Base-by-base conservation (phyloP, 1,284 basidiomycete species). In the Cronartium ribicola region DNA sequence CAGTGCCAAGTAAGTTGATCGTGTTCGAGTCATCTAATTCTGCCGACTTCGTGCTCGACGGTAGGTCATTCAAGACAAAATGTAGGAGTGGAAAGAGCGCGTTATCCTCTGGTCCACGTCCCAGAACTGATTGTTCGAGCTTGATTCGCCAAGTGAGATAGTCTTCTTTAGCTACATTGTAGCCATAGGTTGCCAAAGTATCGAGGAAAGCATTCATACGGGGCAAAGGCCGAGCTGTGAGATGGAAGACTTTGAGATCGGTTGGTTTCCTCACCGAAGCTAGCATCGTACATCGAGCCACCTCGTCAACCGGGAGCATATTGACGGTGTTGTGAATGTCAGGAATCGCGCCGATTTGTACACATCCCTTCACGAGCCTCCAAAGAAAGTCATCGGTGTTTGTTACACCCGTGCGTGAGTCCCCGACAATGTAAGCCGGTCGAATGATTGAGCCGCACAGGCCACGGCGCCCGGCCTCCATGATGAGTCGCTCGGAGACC, bases 351-450 rank as follows among this genome's bases (percentile, higher is more conserved):
- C 95, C 95, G 5, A 98, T 88, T 82, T 99, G 96, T 63, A 96
- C 86, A 81, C 94, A 97, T 36, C 96, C 96, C 83, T 98, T 98
- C 81, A 98, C 92, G 81, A 99, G 85, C 22, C 96, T 88, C 94
- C 95, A 98, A 72, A 99, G 87, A 83, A 99, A 99, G 82, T 99
- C 96, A 79, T 99, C 96, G 46, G 96, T 98, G 83, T 99, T 99
- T 39, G 94, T 98, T 2, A 97, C 94, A 66, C 91, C 94, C 36
- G 88, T 88, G 75, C 83, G 83, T 13, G 94, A 92, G 82, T 97
- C 92, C 62, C 96, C 96, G 51, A 99, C 91, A 55, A 99, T 89
- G 83, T 99, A 99, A 6, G 94, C 93, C 0, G 96, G 94, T 39
- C 96, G 88, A 1, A 99, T 84, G 76, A 98, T 93, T 78, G 90